A percentile compares a stretch with the other conserved stretches of the same genome.
Evolutionary conservation across 805 yeast species (phyloP).

Genomic region (Lachancea lanzarotensis): DNA sequence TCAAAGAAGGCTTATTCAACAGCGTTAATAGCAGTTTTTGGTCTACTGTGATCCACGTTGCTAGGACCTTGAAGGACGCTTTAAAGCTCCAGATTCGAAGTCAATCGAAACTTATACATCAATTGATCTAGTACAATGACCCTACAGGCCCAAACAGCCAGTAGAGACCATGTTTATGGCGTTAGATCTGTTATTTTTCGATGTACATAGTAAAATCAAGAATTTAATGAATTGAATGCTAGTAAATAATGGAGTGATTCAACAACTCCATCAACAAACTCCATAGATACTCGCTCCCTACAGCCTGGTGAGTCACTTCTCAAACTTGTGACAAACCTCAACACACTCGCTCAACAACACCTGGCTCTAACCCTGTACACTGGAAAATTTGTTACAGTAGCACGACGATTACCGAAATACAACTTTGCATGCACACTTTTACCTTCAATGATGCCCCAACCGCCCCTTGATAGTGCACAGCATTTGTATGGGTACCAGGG

Average conservation of each 20-base stretch:
- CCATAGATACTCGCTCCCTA: too few species aligned
- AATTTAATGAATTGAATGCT: background rate
- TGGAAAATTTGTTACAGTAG: background rate
- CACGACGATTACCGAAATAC: background rate
- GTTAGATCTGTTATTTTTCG: background rate
- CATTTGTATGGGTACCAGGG: conserved; percentile 6
- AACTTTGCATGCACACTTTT: background rate
- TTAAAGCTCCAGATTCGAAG: too few species aligned
- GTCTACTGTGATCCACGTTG: too few species aligned
- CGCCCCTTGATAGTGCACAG: conserved; percentile 4
- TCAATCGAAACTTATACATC: too few species aligned
- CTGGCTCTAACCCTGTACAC: background rate
- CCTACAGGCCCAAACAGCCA: too few species aligned
- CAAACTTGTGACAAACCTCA: background rate
- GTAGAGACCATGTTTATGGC: too few species aligned
- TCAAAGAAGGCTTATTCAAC: too few species aligned
- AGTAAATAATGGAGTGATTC: too few species aligned
- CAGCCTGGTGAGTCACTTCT: background rate
- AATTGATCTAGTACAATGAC: too few species aligned
- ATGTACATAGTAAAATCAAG: background rate
- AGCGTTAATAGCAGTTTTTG: too few species aligned
- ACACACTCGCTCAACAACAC: background rate
- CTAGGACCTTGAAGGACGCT: too few species aligned
- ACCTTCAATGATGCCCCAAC: conserved; percentile 4
- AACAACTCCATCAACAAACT: too few species aligned